Evolutionary conservation across 805 yeast genomes (phyloP).

Genomic region (Hanseniaspora jakobsenii): DNA sequence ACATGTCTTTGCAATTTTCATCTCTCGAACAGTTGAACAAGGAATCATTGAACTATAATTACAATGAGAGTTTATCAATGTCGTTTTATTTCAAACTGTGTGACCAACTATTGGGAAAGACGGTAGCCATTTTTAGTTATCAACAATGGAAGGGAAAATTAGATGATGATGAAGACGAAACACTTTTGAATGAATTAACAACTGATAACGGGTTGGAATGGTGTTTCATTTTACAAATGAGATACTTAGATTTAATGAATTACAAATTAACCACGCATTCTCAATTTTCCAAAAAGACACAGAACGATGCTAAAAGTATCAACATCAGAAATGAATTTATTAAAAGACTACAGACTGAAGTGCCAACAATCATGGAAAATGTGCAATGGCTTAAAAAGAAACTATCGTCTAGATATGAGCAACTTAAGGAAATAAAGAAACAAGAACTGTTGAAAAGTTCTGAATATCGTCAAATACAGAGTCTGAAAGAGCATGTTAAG

Average conservation of each 20-base stretch:
- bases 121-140: conserved; percentile 27
- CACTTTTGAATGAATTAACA: neutral
- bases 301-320: conserved; percentile 10
- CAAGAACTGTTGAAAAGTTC: neutral
- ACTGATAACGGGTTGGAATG: conserved; percentile 12
- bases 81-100: conserved; percentile 44
- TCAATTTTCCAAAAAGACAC: conserved; percentile 16
- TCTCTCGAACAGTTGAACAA: conserved; percentile 25
- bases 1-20: conserved; percentile 6
- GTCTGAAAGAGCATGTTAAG: conserved; percentile 1
- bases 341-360: conserved; percentile 25
- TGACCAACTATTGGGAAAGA: conserved; percentile 34
- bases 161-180: neutral
- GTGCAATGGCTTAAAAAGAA: conserved; percentile 23
- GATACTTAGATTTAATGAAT: conserved; percentile 42
- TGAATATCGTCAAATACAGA: neutral
- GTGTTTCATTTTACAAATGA: conserved; percentile 31
- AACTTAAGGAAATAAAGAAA: neutral
- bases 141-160: conserved; percentile 12
- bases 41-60: conserved; percentile 45
- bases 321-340: conserved; percentile 20
- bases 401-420: conserved; percentile 18
- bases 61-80: conserved; percentile 39
- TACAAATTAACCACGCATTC: conserved; percentile 26
- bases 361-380: conserved; percentile 25